Base-by-base conservation (phyloP, 129 eudicot species). In the Solidago caesia region DNA sequence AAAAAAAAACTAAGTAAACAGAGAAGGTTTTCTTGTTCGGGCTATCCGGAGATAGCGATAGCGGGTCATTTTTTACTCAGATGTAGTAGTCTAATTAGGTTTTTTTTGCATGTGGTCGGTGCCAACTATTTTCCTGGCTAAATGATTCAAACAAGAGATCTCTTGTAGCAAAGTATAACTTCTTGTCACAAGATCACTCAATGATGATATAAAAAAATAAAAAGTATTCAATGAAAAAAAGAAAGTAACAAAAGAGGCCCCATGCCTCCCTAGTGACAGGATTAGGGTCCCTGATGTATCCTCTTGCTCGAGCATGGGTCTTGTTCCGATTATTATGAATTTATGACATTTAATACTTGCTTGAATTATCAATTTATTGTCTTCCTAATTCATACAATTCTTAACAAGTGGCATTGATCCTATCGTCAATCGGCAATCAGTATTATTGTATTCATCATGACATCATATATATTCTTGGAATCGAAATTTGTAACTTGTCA, bases 371-470 rank as follows among this genome's bases (percentile, higher is more conserved):
- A 56, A 56, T 56, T 56, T 56, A n/a, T 56, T 56, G 27, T 56
- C 10, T 26, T 55, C 26, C 27, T 55, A 55, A n/a, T 55, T 5
- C 61, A 16, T 56, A 56, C 61, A 56, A 56, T 11, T 56, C 4
- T 56, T 15, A 14, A n/a, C 60, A 55, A 15, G 60, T 55, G 60
- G 60, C 60, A n/a, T 56, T 16, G 61, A 56, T 15, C 61, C 61
- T 1, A 56, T 56, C 61, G 27, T 8, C 61, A 56, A 1, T 46
- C 7, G 11, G 11, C 51, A 5, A 46, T 46, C 11, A 46, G 4
- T 5, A 9, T 46, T 5, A 6, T 1, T 46, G 1, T 46, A 1
- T 46, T 5, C 1, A 5, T 46, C n/a, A n/a, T n/a, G n/a, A n/a
- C n/a, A n/a, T n/a, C 8, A 46, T 46, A 46, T 46, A 46, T 46